Base-by-base conservation (phyloP, 1,139 yeast species). In the Debaryomyces nepalensis region DNA sequence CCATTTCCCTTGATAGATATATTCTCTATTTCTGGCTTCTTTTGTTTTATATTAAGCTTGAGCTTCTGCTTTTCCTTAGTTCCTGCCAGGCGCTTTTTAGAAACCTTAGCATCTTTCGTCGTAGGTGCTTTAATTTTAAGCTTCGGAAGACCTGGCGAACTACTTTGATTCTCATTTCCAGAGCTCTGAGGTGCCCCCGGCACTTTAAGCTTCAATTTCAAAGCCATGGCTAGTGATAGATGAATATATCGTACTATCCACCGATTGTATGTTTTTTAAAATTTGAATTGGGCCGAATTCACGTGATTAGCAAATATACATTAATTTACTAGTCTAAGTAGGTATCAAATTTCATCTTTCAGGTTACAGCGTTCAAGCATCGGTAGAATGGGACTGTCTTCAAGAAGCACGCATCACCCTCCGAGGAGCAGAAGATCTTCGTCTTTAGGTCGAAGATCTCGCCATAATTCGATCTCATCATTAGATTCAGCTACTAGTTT, bases 391-490 rank as follows among this genome's bases (percentile, higher is more conserved):
- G 42, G 34, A 10, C 33, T 18, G 34, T 14, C 40, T 22, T 22
- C 40, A 8, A 35, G 44, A 23, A 41, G 19, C 16, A 31, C 30
- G 7, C 43, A 39, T 16, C 33, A 37, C 24, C 23, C 39, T 21
- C 24, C 42, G 23, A 37, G 45, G 20, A 39, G 46, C 24, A 48
- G 67, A 41, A 61, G 66, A 32, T 56, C 64, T 32, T 64, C 70
- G 10, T 47, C 65, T 36, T 66, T 61, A 39, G 52, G 70, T 41
- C 42, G 56, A 40, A 40, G 63, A n/a, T 56, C 68, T 2, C 65
- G 77, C 40, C 64, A 62, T 37, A 72, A 68, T 37, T 75, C 82
- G 0, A 60, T 74, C 11, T 52, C 68, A 1, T 75, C 82, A 0
- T 48, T 63, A 20, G 70, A 61, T 33, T 68, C 77, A 4, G 48